phyloP scores from a whole-genome alignment of 1,284 basidiomycete genomes.

The Omphalotus olearius region DNA sequence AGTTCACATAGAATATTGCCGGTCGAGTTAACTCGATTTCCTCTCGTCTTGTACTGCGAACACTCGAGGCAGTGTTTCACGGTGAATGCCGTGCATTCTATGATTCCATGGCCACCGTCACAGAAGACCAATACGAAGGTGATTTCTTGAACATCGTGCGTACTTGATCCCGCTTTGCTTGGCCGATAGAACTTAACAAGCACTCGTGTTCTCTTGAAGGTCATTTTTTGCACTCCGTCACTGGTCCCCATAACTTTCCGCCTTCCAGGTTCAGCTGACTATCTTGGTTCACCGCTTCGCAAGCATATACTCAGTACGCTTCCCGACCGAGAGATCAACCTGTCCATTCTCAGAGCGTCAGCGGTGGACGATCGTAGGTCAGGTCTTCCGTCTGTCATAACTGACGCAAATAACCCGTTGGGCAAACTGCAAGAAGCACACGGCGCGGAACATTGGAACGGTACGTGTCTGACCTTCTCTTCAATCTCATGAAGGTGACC shows the following conservation, averaged over 20 bases:
- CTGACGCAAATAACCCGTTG: constrained; percentile 57
- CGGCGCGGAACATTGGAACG: constrained; percentile 70
- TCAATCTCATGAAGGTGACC: neutral
- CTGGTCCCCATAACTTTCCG: constrained; percentile 62
- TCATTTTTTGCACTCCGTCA: constrained; percentile 75
- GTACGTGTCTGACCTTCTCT: constrained; percentile 37
- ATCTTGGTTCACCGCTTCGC: constrained; percentile 64
- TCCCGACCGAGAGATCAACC: constrained; percentile 49
- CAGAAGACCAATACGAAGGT: constrained; percentile 40
- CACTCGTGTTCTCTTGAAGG: constrained; percentile 35
- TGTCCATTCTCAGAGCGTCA: constrained; percentile 41
- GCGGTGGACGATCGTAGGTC: constrained; percentile 31
- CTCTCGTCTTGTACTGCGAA: constrained; percentile 63
- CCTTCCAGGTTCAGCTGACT: constrained; percentile 46
- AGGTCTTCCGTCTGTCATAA: constrained; percentile 34
- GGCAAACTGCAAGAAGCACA: constrained; percentile 56
- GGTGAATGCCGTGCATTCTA: constrained; percentile 75
- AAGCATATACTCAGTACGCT: constrained; percentile 44
- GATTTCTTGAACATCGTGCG: constrained; percentile 76
- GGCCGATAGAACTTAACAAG: neutral
- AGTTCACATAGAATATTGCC: constrained; percentile 39
- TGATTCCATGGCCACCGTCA: constrained; percentile 47
- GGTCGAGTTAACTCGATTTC: constrained; percentile 63
- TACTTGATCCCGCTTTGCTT: constrained; percentile 5
- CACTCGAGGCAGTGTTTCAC: constrained; percentile 62